Conservation (phyloP, 2,329 filamentous ascomycete species). For the Talaromyces atroroseus region DNA sequence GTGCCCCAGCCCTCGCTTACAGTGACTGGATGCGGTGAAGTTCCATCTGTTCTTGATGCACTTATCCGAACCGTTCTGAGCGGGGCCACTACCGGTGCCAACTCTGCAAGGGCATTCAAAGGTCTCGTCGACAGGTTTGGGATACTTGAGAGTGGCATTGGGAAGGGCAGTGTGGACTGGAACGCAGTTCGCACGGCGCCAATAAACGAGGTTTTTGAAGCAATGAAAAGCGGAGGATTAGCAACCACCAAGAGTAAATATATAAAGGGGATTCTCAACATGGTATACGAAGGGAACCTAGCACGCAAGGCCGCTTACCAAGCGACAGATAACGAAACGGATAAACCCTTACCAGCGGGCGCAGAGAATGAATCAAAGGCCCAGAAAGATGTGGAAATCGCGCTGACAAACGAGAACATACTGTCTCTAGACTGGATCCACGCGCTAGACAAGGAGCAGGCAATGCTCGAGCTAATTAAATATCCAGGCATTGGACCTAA, state of each 20-base stretch:
- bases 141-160: conserved; percentile 55
- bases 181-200: conserved; percentile 60
- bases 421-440: conserved; percentile 62
- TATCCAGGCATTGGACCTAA: conserved; percentile 63
- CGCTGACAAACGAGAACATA: conserved; percentile 52
- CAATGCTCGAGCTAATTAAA: conserved; percentile 52
- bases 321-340: conserved; percentile 38
- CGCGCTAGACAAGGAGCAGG: conserved; percentile 50
- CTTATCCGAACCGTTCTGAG: conserved; percentile 58
- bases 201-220: conserved; percentile 57
- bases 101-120: conserved; percentile 61
- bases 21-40: conserved; percentile 65
- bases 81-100: conserved; percentile 54
- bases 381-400: conserved; percentile 54
- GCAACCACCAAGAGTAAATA: conserved; percentile 64
- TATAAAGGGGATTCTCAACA: conserved; percentile 68
- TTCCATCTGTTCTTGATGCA: conserved; percentile 60
- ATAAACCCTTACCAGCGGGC: conserved; percentile 36
- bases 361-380: conserved; percentile 36
- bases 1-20: conserved; percentile 66
- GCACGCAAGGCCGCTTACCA: conserved; percentile 48
- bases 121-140: conserved; percentile 62
- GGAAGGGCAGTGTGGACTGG: conserved; percentile 70
- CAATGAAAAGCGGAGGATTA: conserved; percentile 66
- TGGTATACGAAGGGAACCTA: conserved; percentile 64